phyloP scores from a whole-genome alignment of 306 rosid genomes.

The Prinsepia uniflora region DNA sequence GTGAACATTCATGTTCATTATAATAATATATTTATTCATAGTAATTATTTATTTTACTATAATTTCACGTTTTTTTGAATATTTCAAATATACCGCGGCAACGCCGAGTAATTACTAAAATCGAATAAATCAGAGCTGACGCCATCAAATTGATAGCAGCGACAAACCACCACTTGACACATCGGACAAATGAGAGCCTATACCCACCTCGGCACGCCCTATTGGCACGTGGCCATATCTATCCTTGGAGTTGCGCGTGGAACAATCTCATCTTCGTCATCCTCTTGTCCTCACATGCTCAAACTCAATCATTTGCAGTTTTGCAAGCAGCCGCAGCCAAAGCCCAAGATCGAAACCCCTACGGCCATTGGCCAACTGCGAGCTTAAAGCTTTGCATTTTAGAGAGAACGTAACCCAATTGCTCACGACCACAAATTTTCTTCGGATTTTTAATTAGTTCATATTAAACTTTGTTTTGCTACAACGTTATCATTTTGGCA shows the following conservation, averaged over 20 bases:
- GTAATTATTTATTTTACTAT: too few relatives aligned
- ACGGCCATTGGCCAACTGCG: neutral
- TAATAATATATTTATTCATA: too few relatives aligned
- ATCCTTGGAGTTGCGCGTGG: neutral
- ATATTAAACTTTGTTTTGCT: neutral
- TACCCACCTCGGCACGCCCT: neutral
- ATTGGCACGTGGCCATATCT: neutral
- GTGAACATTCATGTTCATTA: too few relatives aligned
- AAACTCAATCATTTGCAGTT: constrained; percentile 19
- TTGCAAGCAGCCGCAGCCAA: constrained; percentile 15
- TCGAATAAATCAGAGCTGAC: neutral
- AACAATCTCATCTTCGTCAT: neutral
- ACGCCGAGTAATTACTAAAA: neutral
- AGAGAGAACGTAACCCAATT: too few relatives aligned
- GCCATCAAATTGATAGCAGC: neutral
- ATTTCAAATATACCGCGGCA: too few relatives aligned
- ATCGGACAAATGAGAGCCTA: neutral
- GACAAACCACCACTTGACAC: neutral
- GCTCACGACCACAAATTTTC: neutral
- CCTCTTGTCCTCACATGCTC: neutral
- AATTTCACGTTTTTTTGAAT: too few relatives aligned
- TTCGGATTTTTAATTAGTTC: neutral
- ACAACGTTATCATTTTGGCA: neutral
- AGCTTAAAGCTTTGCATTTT: neutral
- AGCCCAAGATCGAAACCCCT: too few relatives aligned